Evolutionary conservation across 768 basidiomycete species (phyloP).

Genomic region (Dioszegia aurantiaca): DNA sequence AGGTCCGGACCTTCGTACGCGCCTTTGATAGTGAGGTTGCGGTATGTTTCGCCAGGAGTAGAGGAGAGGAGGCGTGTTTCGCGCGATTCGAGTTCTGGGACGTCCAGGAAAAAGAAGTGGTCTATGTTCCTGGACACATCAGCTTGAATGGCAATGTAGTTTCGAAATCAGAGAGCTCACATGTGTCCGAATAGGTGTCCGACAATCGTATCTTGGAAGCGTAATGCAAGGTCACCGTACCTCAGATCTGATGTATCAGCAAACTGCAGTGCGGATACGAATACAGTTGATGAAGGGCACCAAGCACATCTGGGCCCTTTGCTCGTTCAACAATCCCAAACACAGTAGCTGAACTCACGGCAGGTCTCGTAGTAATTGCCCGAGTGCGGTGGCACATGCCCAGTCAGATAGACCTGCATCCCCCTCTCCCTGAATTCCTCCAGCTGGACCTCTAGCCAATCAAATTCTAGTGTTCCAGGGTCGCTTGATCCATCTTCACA

Average conservation of each 20-base stretch:
- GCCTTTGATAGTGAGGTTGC: slow-evolving; percentile 1
- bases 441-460: slow-evolving; percentile 87
- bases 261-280: neutral
- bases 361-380: slow-evolving; percentile 82
- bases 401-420: slow-evolving; percentile 64
- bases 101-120: slow-evolving; percentile 56
- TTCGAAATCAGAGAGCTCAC: slow-evolving; percentile 57
- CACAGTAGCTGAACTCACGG: slow-evolving; percentile 63
- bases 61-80: slow-evolving; percentile 13
- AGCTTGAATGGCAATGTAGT: neutral
- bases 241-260: slow-evolving; percentile 56
- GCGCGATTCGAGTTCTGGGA: slow-evolving; percentile 45
- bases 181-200: slow-evolving; percentile 69
- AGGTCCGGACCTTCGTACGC: slow-evolving; percentile 4
- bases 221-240: slow-evolving; percentile 61
- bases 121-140: slow-evolving; percentile 65
- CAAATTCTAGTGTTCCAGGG: slow-evolving; percentile 82
- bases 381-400: slow-evolving; percentile 80
- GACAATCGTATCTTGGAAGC: slow-evolving; percentile 82
- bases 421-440: slow-evolving; percentile 63
- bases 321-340: no score
- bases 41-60: neutral
- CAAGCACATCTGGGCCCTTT: no score
- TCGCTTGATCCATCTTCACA: slow-evolving; percentile 65
- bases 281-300: no score